Evolutionary conservation across 176 grass and related monocot species (phyloP).

Genomic region (Panicum miliaceum): DNA sequence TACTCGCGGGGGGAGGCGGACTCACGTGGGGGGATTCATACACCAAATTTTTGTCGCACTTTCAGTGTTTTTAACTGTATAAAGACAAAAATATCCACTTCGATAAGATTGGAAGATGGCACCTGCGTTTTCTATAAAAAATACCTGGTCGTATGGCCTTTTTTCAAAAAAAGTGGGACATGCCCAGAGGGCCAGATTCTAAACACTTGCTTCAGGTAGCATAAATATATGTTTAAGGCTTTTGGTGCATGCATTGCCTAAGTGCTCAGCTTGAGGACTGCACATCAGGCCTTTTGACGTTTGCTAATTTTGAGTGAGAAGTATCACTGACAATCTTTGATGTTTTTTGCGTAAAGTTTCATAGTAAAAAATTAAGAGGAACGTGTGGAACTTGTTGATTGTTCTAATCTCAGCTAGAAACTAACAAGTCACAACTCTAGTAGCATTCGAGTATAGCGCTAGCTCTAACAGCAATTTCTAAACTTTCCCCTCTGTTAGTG

Average conservation of each 20-base stretch:
- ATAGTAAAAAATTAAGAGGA: not conserved
- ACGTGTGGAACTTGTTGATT: not conserved
- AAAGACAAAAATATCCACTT: not conserved
- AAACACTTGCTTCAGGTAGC: not conserved
- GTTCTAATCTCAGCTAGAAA: not conserved
- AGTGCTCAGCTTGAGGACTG: not conserved
- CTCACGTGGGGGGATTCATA: no score
- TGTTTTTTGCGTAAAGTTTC: not conserved
- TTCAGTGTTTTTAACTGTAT: no score
- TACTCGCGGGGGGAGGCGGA: no score
- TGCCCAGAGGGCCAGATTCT: not conserved
- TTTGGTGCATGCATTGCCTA: not conserved
- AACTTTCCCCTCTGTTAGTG: not conserved
- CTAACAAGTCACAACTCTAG: not conserved
- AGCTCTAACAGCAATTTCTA: not conserved
- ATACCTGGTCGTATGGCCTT: not conserved
- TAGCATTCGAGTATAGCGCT: not conserved
- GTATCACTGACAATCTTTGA: not conserved
- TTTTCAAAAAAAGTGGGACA: not conserved
- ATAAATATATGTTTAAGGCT: not conserved
- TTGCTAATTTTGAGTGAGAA: not conserved
- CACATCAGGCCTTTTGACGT: not conserved
- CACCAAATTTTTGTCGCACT: no score
- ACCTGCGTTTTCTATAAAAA: not conserved
- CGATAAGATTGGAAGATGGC: not conserved